Evolutionary conservation across 2,329 filamentous ascomycete genomes (phyloP), one percentile per base, ranked within the genome.

Genomic region (Didymella lethalis): DNA sequence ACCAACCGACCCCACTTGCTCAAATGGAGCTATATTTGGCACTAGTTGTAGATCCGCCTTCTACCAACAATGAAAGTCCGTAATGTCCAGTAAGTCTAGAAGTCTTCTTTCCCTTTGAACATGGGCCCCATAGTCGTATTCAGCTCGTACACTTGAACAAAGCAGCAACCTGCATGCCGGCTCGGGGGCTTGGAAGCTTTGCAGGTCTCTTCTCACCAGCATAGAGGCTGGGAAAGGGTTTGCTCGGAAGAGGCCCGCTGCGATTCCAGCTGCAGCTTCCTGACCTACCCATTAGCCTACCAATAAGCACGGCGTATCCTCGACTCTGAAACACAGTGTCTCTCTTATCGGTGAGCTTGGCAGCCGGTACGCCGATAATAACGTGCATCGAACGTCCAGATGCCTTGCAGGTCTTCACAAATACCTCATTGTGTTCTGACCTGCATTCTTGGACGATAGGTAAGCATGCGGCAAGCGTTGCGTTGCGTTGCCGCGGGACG

Each of bases 21-120:
- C 20, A 38, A 50, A 48, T 14, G 47, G 34, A 51, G 31, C 44
- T 61, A 58, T 60, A 54, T 59, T 64, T 61, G 54, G 60, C 57
- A 54, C 56, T 54, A 53, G 20, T 40, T 31, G 50, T 52, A 40
- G 34, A 54, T 59, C 41, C 16, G 20, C 14, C 3, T 25, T 45
- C n/a, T 48, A 26, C 48, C 44, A 45, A 53, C 48, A 53, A 48
- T 36, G 44, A 53, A 48, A 31, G 28, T n/a, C 31, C 8, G 40
- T 48, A 11, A 12, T 16, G 23, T 10, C 18, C 18, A 25, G 18
- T 32, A 10, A 45, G 8, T 18, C 34, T 44, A 4, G 6, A 28
- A 4, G 18, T 29, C 18, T 41, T 18, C 32, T n/a, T 29, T 18
- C 20, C 23, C 34, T 34, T n/a, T 40, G 4, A 34, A 5, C 6